Conservation (phyloP, 345 rosid species). For the Hevea brasiliensis region DNA sequence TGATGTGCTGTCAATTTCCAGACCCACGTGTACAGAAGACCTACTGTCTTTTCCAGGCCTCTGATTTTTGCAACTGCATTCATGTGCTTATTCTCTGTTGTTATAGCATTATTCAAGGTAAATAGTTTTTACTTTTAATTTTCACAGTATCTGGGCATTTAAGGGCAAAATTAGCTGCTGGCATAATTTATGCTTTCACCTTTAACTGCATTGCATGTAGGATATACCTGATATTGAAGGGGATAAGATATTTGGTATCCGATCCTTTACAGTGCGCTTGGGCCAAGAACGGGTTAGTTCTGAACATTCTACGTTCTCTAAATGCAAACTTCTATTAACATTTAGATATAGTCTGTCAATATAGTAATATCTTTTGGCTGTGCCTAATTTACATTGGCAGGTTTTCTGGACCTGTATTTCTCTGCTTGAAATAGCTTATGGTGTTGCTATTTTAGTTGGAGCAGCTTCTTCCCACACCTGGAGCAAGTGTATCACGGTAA, state of each 20-base stretch:
- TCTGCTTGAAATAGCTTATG: conserved; percentile 80
- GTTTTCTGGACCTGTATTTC: conserved; percentile 90
- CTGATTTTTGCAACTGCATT: conserved; percentile 88
- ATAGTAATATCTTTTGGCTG: not conserved
- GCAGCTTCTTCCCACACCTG: conserved; percentile 64
- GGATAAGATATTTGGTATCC: conserved; percentile 83
- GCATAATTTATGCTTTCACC: conserved; percentile 1
- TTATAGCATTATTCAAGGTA: conserved; percentile 95
- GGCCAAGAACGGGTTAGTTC: conserved; percentile 70
- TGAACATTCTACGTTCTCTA: not conserved
- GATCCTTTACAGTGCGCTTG: conserved; percentile 73
- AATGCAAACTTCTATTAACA: not conserved
- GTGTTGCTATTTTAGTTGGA: conserved; percentile 73
- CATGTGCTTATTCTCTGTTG: conserved; percentile 97
- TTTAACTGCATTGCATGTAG: conserved; percentile 36
- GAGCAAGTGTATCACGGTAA: conserved; percentile 85
- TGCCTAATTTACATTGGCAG: conserved; percentile 36
- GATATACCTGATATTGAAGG: conserved; percentile 98
- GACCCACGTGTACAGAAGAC: conserved; percentile 77
- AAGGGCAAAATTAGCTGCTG: not conserved
- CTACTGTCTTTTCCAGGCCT: conserved; percentile 62
- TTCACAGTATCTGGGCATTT: not conserved
- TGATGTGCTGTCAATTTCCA: conserved; percentile 35
- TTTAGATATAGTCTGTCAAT: not conserved
- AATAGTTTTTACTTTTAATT: conserved; percentile 1